phyloP scores from a whole-genome alignment of 31 red algal species.

The Asparagopsis taxiformis region DNA sequence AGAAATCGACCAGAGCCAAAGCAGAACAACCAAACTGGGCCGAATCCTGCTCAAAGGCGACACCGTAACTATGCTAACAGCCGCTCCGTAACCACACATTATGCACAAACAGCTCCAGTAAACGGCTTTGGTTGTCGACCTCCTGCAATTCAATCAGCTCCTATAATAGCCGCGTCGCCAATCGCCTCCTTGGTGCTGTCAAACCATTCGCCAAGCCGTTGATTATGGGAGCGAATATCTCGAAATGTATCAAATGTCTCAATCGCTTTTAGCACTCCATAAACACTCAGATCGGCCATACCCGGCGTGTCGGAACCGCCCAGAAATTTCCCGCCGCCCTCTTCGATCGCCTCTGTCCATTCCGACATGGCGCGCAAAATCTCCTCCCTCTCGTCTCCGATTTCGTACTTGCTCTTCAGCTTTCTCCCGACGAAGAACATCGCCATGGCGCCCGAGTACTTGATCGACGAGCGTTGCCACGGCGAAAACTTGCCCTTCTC shows the following conservation, averaged over 20 bases:
- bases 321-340: slow-evolving; percentile 46
- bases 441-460: slow-evolving; percentile 81
- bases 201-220: slow-evolving; percentile 76
- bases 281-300: slow-evolving; percentile 88
- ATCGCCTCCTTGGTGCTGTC: slow-evolving; percentile 74
- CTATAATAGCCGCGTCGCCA: slow-evolving; percentile 49
- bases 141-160: slow-evolving; percentile 6
- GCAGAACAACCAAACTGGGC: slow-evolving; percentile 42
- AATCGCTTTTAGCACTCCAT: slow-evolving; percentile 88
- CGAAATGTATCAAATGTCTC: slow-evolving; percentile 79
- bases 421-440: slow-evolving; percentile 93
- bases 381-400: slow-evolving; percentile 82
- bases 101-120: too few species aligned
- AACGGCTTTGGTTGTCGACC: neutral
- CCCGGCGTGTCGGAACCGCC: slow-evolving; percentile 69
- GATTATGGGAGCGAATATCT: slow-evolving; percentile 62
- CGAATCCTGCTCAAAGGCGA: slow-evolving; percentile 90
- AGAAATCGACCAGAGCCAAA: slow-evolving; percentile 50
- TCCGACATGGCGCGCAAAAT: slow-evolving; percentile 64
- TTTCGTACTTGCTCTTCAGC: slow-evolving; percentile 96
- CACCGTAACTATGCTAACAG: slow-evolving; percentile 65
- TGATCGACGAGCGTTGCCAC: slow-evolving; percentile 74
- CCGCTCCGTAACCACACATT: slow-evolving; percentile 34
- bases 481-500: slow-evolving; percentile 83
- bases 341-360: slow-evolving; percentile 71